Conservation (phyloP, 257 asterid species). For the Przewalskia tangutica region DNA sequence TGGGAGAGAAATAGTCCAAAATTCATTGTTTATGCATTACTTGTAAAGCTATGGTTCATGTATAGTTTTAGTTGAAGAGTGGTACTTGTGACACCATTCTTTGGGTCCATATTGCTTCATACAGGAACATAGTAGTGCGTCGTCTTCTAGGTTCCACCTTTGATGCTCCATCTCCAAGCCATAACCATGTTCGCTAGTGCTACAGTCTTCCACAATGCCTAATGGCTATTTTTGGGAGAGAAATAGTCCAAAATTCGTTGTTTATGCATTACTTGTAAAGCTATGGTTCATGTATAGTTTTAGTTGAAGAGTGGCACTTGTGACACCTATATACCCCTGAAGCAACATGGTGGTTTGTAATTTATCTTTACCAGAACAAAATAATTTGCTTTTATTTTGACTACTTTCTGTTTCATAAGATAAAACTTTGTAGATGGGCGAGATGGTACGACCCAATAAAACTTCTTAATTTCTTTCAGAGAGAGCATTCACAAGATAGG, state of each 20-base stretch:
- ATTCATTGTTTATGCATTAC: background rate
- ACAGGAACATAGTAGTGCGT: constrained; percentile 66
- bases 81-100: constrained; percentile 22
- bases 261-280: background rate
- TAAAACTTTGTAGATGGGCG: background rate
- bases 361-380: background rate
- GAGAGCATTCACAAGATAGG: background rate
- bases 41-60: background rate
- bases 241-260: background rate
- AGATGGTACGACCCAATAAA: background rate
- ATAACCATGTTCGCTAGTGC: constrained; percentile 1
- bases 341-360: background rate
- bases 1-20: background rate
- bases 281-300: background rate
- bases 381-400: background rate
- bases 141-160: constrained; percentile 85
- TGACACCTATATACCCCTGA: background rate
- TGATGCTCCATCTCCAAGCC: constrained; percentile 61
- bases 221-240: background rate
- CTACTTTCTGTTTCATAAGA: background rate
- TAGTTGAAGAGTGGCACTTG: background rate
- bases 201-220: background rate
- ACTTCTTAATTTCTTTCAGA: background rate
- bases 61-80: background rate
- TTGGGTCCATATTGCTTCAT: constrained; percentile 76